Evolutionary conservation across 164 flowering plant genomes (phyloP).

Genomic region (Hamamelis virginiana): DNA sequence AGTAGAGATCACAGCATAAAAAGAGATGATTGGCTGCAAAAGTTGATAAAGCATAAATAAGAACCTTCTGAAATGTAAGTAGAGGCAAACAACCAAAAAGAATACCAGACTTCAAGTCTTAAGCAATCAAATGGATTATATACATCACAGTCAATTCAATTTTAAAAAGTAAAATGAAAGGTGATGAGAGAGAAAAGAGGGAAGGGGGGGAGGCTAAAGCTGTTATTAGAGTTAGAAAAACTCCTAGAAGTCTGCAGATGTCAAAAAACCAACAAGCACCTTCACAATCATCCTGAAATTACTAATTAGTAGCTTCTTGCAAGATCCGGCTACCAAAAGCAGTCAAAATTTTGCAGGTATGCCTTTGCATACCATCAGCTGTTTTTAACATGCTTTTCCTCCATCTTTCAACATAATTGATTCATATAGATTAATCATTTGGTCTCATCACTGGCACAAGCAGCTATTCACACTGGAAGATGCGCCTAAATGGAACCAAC

Average conservation of each 20-base stretch:
- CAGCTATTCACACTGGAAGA: slow-evolving; percentile 15
- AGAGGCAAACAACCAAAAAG: slow-evolving; percentile 15
- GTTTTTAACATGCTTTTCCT: slow-evolving; percentile 11
- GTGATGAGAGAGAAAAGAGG: too few species aligned
- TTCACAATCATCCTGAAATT: slow-evolving; percentile 15
- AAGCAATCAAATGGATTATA: slow-evolving; percentile 38
- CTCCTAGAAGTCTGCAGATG: slow-evolving; percentile 21
- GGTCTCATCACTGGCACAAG: neutral
- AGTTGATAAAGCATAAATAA: neutral
- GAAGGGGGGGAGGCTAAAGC: slow-evolving; percentile 3
- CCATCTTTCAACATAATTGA: slow-evolving; percentile 4
- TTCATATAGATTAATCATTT: neutral
- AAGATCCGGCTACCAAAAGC: slow-evolving; percentile 25
- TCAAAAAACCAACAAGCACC: slow-evolving; percentile 13
- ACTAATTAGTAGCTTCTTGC: slow-evolving; percentile 22
- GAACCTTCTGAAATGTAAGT: slow-evolving; percentile 7
- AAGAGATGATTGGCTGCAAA: neutral
- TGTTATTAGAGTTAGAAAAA: slow-evolving; percentile 24
- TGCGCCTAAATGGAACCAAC: slow-evolving; percentile 1
- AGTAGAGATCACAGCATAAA: neutral
- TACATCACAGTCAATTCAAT: slow-evolving; percentile 27
- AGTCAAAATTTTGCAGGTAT: slow-evolving; percentile 38
- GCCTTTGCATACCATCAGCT: slow-evolving; percentile 38
- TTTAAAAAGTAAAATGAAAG: slow-evolving; percentile 2
- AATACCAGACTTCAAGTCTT: slow-evolving; percentile 25